Conservation (phyloP, 2,329 filamentous ascomycete genomes). For the Xylariales sp. region DNA sequence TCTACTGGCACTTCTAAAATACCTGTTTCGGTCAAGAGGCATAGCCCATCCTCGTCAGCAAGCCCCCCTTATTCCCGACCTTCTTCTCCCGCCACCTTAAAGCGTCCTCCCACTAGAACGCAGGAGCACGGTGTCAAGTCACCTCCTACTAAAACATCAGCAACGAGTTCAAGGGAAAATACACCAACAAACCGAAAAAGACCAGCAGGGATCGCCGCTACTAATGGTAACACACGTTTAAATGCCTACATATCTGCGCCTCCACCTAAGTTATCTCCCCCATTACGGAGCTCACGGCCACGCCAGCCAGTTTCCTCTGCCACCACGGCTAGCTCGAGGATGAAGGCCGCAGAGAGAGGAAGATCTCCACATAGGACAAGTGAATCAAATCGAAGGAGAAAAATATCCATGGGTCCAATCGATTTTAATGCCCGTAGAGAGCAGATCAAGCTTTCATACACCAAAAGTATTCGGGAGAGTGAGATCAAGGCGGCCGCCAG, state of each 20-base stretch:
- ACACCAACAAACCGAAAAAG: conserved; percentile 40
- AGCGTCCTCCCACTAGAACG: conserved; percentile 30
- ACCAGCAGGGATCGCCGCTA: conserved; percentile 36
- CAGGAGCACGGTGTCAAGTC: conserved; percentile 39
- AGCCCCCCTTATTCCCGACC: conserved; percentile 51
- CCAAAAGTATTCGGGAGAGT: conserved; percentile 72
- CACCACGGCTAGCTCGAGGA: conserved; percentile 66
- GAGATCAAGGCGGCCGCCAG: conserved; percentile 51
- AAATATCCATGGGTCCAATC: conserved; percentile 66
- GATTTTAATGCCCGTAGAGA: conserved; percentile 81
- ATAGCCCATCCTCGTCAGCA: conserved; percentile 38
- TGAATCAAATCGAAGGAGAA: conserved; percentile 38
- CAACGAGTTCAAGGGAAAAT: conserved; percentile 29
- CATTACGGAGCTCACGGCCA: conserved; percentile 76
- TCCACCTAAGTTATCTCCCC: conserved; percentile 69
- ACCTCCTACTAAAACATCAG: conserved; percentile 25
- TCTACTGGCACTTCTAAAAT: conserved; percentile 34
- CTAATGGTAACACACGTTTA: conserved; percentile 54
- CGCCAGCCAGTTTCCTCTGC: conserved; percentile 72
- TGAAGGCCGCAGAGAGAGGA: conserved; percentile 58
- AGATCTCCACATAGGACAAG: conserved; percentile 33
- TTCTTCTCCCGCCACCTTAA: conserved; percentile 48
- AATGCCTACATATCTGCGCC: conserved; percentile 71
- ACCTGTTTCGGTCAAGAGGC: conserved; percentile 41
- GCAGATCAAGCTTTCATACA: conserved; percentile 80